A percentile compares a stretch with the other conserved stretches of the same genome.
Conservation (phyloP, 208 protist species). For the Leptomonas pyrrhocoris region DNA sequence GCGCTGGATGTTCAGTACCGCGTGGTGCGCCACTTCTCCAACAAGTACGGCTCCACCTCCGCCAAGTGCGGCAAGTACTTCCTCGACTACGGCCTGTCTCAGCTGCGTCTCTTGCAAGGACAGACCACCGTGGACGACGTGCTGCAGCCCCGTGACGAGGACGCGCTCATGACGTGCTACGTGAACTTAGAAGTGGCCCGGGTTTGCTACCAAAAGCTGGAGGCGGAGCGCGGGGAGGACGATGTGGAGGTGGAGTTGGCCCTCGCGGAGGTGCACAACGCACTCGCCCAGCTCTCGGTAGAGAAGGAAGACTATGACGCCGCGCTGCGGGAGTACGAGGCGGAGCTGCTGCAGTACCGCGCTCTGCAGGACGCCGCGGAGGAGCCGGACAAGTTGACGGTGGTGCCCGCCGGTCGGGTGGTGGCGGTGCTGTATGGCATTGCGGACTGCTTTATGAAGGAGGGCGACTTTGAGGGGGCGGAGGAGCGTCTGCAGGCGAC, state of each 20-base stretch:
- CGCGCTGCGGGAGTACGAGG: slow-evolving; percentile 83
- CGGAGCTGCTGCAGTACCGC: slow-evolving; percentile 80
- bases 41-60: slow-evolving; percentile 70
- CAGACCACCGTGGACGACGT: slow-evolving; percentile 66
- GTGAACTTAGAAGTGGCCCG: slow-evolving; percentile 87
- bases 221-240: slow-evolving; percentile 40
- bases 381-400: slow-evolving; percentile 24
- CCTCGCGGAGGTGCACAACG: slow-evolving; percentile 85
- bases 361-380: slow-evolving; percentile 49
- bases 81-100: slow-evolving; percentile 89
- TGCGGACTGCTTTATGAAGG: slow-evolving; percentile 86
- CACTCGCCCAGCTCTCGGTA: slow-evolving; percentile 74
- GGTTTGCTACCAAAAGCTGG: slow-evolving; percentile 78
- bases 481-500: slow-evolving; percentile 68
- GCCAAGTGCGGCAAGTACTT: slow-evolving; percentile 73
- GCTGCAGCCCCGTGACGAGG: slow-evolving; percentile 71
- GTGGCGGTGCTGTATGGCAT: slow-evolving; percentile 75
- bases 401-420: slow-evolving; percentile 58
- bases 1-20: slow-evolving; percentile 80
- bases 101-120: slow-evolving; percentile 75
- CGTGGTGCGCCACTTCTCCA: slow-evolving; percentile 78
- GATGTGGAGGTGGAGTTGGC: slow-evolving; percentile 53
- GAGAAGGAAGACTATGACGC: slow-evolving; percentile 84
- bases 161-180: slow-evolving; percentile 84
- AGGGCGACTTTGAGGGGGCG: slow-evolving; percentile 83